Percentiles rank a stretch among this genome's conserved stretches.
Evolutionary conservation across 2,329 filamentous ascomycete species (phyloP).

Genomic region (Samsoniella hepiali): DNA sequence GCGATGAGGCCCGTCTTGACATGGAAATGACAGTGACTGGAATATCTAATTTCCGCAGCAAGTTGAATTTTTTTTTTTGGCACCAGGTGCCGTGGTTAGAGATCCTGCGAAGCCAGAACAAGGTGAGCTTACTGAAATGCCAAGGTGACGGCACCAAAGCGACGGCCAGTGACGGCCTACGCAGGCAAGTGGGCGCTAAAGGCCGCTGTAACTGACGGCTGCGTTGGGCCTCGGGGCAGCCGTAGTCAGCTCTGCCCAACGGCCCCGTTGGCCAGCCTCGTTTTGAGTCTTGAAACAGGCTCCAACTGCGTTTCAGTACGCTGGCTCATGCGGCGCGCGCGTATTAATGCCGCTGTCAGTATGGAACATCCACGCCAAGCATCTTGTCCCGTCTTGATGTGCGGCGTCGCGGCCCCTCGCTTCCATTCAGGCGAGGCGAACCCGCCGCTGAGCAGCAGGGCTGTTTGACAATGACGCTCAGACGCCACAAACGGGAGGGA

Average conservation of each 20-base stretch:
- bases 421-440: background rate
- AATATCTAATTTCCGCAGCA: no score
- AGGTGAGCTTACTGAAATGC: no score
- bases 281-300: constrained; percentile 4
- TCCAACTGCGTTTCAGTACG: constrained; percentile 1
- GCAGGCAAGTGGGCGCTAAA: background rate
- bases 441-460: background rate
- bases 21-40: no score
- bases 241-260: background rate
- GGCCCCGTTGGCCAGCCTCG: background rate
- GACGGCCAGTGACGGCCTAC: no score
- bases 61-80: no score
- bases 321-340: background rate
- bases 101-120: no score
- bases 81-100: no score
- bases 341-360: constrained; percentile 4
- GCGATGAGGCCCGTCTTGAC: background rate
- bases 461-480: background rate
- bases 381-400: background rate
- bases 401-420: background rate
- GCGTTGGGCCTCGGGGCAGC: background rate
- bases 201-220: background rate
- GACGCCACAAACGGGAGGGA: background rate
- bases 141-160: no score
- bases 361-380: background rate